Percentiles rank a stretch among this genome's conserved stretches.
These are phyloP conservation scores for Pleurotus citrinopileatus DNA, from an alignment of 768 basidiomycete species.

Conservation along the genomic window DNA sequence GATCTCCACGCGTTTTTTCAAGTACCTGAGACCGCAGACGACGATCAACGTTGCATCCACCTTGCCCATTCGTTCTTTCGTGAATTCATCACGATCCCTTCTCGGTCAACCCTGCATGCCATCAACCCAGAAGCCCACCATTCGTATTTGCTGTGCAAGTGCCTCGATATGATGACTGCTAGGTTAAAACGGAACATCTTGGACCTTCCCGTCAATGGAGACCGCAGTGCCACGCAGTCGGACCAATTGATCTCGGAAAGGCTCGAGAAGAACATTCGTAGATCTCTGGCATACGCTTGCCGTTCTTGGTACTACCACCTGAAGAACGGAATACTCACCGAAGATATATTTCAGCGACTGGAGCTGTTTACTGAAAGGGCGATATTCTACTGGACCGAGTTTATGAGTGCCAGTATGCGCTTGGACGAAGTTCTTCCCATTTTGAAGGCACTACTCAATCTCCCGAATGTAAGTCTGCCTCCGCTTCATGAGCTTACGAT, in stretches of 20 bases:
- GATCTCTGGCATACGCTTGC: conserved; percentile 14
- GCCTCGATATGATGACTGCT: conserved; percentile 10
- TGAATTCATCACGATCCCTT: not conserved
- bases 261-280: not conserved
- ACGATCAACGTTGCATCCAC: not conserved
- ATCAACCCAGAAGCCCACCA: conserved; percentile 10
- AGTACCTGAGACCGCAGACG: not conserved
- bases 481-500: not conserved
- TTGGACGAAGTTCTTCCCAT: not conserved
- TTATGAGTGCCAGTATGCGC: not conserved
- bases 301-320: conserved; percentile 16
- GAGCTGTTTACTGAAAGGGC: conserved; percentile 1
- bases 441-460: not conserved
- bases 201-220: not conserved
- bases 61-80: not conserved
- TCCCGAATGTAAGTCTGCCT: conserved; percentile 1
- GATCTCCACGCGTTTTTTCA: conserved; percentile 6
- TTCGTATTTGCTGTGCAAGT: conserved; percentile 3
- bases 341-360: not conserved
- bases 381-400: conserved; percentile 12
- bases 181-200: conserved; percentile 11
- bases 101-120: not conserved
- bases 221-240: not conserved
- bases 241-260: not conserved
- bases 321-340: conserved; percentile 1